phyloP scores from a whole-genome alignment of 257 asterid genomes.

The Dorcoceras hygrometricum region DNA sequence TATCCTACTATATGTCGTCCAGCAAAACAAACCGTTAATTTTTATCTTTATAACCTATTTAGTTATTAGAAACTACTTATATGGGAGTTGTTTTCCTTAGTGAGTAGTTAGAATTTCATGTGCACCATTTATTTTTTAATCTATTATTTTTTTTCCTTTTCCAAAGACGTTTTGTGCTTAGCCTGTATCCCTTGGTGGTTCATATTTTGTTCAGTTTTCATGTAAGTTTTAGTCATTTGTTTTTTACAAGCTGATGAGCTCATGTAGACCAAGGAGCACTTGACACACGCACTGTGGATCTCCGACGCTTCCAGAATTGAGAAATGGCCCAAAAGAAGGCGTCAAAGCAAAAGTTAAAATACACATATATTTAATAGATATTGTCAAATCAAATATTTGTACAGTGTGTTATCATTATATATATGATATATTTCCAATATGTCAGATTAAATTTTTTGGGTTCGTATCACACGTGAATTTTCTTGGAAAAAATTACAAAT shows the following conservation, averaged over 20 bases:
- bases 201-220: constrained; percentile 32
- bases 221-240: constrained; percentile 31
- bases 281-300: not conserved
- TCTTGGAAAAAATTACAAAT: constrained; percentile 20
- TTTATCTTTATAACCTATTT: too few relatives aligned
- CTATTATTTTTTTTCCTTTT: constrained; percentile 27
- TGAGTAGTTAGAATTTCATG: constrained; percentile 18
- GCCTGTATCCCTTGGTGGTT: constrained; percentile 41
- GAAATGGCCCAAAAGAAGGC: too few relatives aligned
- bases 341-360: too few relatives aligned
- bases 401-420: too few relatives aligned
- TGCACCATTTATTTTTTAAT: not conserved
- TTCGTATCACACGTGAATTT: constrained; percentile 13
- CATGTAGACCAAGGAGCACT: constrained; percentile 7
- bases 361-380: too few relatives aligned
- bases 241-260: constrained; percentile 26
- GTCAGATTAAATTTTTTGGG: not conserved
- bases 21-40: too few relatives aligned
- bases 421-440: not conserved
- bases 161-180: constrained; percentile 36
- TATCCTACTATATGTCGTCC: too few relatives aligned
- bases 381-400: too few relatives aligned
- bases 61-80: too few relatives aligned
- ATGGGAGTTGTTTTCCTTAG: too few relatives aligned
- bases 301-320: not conserved